Evolutionary conservation across 1,139 yeast species (phyloP), one percentile per base, ranked within the genome.

Genomic region (Magnusiomyces fungicola): DNA sequence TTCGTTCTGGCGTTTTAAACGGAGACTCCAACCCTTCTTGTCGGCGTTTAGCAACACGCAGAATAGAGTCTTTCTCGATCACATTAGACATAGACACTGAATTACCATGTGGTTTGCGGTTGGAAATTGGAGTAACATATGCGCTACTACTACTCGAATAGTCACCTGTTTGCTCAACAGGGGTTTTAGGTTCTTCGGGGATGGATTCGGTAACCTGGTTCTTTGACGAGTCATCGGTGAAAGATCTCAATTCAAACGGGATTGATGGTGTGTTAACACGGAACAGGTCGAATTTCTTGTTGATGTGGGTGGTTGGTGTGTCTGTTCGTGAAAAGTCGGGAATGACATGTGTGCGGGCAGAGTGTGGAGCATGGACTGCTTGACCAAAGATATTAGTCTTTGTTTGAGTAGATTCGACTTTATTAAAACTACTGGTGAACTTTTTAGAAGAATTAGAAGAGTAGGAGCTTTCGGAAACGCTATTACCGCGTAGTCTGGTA

Each of bases 1-100:
- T 32, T 32, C 36, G 34, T n/a, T 18, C 25, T 41, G 44, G 44
- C 10, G 44, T 41, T 27, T 30, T 41, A 23, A 41, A 41, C 18
- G 44, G 44, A 10, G 44, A 41, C 4, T 10, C 19, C 18, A 41
- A 10, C 16, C 9, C 18, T 9, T 18, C 16, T 32, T 32, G 18
- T 32, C 34, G 14, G 14, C 34, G 34, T 32, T 32, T 32, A 10
- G 34, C 34, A 32, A 32, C 12, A n/a, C 34, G 14, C 12, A 32
- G 9, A 21, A 27, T 38, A 16, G 41, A 7, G 7, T 38, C 41
- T 38, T 18, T 23, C 7, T 19, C 41, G 19, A 21, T n/a, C n/a
- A n/a, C n/a, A n/a, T n/a, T n/a, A n/a, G n/a, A n/a, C n/a, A n/a
- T n/a, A n/a, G n/a, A n/a, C n/a, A n/a, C n/a, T n/a, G n/a, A n/a